phyloP scores from a whole-genome alignment of 208 protist species.

The Leptomonas seymouri region DNA sequence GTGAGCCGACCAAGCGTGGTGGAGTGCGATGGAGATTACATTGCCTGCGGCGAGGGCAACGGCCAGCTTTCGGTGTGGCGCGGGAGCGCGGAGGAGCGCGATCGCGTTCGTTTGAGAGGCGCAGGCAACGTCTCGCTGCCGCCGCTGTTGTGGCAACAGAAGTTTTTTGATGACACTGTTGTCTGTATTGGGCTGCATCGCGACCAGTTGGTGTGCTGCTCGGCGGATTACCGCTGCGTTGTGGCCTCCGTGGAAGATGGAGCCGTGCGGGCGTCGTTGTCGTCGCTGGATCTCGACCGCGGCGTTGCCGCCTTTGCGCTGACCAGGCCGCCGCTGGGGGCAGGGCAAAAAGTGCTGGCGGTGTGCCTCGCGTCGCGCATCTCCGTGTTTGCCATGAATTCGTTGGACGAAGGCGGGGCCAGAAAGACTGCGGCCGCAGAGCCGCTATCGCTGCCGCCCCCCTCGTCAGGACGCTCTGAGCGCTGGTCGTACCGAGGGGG shows the following conservation, averaged over 20 bases:
- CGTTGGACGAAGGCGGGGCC: neutral
- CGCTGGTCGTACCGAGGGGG: slow-evolving; percentile 20
- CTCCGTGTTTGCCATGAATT: slow-evolving; percentile 30
- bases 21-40: slow-evolving; percentile 72
- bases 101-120: neutral
- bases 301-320: slow-evolving; percentile 17
- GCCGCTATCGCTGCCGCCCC: neutral
- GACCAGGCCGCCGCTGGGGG: neutral
- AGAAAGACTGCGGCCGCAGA: neutral
- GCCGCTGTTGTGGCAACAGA: slow-evolving; percentile 49
- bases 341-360: slow-evolving; percentile 16
- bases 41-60: slow-evolving; percentile 76
- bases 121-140: slow-evolving; percentile 3
- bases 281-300: slow-evolving; percentile 6
- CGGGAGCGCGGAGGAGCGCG: slow-evolving; percentile 29
- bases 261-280: slow-evolving; percentile 36
- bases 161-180: slow-evolving; percentile 64
- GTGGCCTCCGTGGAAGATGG: slow-evolving; percentile 56
- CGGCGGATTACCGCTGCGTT: slow-evolving; percentile 60
- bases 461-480: neutral
- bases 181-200: slow-evolving; percentile 45
- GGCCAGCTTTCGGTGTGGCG: slow-evolving; percentile 76
- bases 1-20: slow-evolving; percentile 68
- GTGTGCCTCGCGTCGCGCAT: slow-evolving; percentile 43
- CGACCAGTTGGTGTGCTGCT: slow-evolving; percentile 57